Conservation (phyloP, 1,284 basidiomycete species). For the Rhodotorula sp. region DNA sequence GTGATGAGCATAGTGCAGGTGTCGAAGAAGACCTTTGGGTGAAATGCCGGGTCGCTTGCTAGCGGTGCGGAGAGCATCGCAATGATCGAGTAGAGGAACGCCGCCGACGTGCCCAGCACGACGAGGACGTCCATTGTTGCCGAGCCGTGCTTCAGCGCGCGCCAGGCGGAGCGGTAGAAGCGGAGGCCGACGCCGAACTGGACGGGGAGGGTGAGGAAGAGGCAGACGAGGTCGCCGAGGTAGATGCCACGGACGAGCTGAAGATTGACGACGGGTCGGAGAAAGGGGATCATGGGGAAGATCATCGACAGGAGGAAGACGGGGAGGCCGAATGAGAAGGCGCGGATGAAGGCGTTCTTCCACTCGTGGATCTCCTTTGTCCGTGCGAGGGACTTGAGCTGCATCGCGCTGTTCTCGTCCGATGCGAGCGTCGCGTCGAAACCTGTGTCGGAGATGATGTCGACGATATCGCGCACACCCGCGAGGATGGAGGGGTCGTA, state of each 20-base stretch:
- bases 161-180: constrained; percentile 89
- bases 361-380: constrained; percentile 91
- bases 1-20: constrained; percentile 98
- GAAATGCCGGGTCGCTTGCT: constrained; percentile 64
- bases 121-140: constrained; percentile 93
- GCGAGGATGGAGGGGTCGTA: constrained; percentile 71
- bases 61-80: constrained; percentile 68
- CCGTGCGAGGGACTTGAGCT: constrained; percentile 84
- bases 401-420: constrained; percentile 78
- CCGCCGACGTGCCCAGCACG: constrained; percentile 89
- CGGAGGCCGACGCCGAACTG: constrained; percentile 88
- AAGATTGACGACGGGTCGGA: constrained; percentile 59
- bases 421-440: constrained; percentile 82
- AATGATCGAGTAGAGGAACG: constrained; percentile 84
- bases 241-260: constrained; percentile 69
- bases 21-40: constrained; percentile 93
- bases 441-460: constrained; percentile 81
- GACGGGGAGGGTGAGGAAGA: constrained; percentile 84
- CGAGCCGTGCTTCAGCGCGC: constrained; percentile 80
- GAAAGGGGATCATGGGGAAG: constrained; percentile 68
- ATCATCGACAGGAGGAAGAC: constrained; percentile 93
- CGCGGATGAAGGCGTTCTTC: constrained; percentile 76
- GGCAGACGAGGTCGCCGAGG: constrained; percentile 77
- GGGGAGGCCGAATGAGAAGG: constrained; percentile 79
- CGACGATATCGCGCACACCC: constrained; percentile 80